Base-by-base conservation (phyloP, 1,284 basidiomycete genomes). In the Apiotrichum veenhuisii region DNA sequence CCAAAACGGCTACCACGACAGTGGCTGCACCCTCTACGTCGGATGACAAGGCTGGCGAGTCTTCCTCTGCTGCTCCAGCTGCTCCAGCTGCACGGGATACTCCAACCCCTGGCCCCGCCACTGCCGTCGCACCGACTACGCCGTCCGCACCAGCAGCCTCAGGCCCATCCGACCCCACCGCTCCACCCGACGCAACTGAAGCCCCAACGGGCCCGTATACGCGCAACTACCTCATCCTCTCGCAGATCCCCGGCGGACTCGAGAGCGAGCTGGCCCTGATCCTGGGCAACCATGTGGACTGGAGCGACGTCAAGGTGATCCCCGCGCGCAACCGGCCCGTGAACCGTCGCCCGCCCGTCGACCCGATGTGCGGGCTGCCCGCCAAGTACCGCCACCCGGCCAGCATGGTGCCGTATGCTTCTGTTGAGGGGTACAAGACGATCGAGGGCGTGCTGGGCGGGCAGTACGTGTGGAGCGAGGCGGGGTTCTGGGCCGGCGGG, bases 351-450 rank as follows among this genome's bases (percentile, higher is more conserved):
- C 65, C 62, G 34, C 71, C 72, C 3, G 64, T 72, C 22, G 81
- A 80, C 59, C 78, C 78, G 1, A 70, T 82, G 49, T 80, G 79
- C 0, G 80, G 80, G 15, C 66, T 75, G 7, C 71, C 75, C 0
- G 80, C 80, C 0, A 64, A 68, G 23, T 82, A 82, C 65, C 71
- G 75, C 33, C 79, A 81, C 61, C 80, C 80, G 5, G 47, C 55
- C 1, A 78, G 79, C 0, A 70, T 73, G 23, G 74, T 78, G 1
- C 77, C 79, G 0, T 82, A 78, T 58, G 74, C 77, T 8, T 75
- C 52, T 1, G 58, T 62, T 1, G 63, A 75, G n/a, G 79, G 77
- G 20, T 81, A 78, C 62, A 46, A 60, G 12, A 64, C 70, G 22
- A 73, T 80, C 20, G 62, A 73, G 55, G 71, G 63, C 4, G 34